These are phyloP conservation scores for Hymenoscyphus scutula DNA, from an alignment of 2,329 filamentous ascomycete species.

Conservation along the genomic window DNA sequence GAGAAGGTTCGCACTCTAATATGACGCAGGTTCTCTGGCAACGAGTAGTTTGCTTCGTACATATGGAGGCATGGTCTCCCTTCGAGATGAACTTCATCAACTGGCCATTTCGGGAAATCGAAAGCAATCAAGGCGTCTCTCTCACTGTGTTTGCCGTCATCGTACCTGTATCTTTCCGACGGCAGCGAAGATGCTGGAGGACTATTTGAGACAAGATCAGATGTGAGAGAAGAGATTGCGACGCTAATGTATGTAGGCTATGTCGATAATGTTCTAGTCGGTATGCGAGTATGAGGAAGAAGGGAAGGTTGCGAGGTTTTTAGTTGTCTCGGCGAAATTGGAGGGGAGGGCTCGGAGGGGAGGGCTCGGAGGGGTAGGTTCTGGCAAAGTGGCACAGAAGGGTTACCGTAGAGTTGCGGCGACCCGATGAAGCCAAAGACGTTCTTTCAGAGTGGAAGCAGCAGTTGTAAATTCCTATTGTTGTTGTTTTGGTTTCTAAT, in stretches of 20 bases:
- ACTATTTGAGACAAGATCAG: neutral
- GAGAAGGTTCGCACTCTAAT: too few relatives aligned
- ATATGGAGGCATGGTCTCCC: too few relatives aligned
- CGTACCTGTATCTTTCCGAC: neutral
- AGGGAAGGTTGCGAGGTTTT: conserved; percentile 2
- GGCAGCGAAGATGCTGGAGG: neutral
- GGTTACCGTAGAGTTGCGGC: too few relatives aligned
- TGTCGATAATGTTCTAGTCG: neutral
- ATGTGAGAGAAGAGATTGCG: neutral
- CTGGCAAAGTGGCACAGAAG: too few relatives aligned
- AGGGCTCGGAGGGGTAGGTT: too few relatives aligned
- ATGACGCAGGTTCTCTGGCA: too few relatives aligned
- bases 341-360: neutral
- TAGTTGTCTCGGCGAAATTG: neutral
- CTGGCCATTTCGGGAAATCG: neutral
- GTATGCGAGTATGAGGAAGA: neutral
- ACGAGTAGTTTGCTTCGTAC: too few relatives aligned
- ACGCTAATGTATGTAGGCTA: neutral
- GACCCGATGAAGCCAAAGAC: too few relatives aligned
- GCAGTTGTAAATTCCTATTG: too few relatives aligned
- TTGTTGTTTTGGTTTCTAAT: too few relatives aligned
- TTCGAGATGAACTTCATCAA: too few relatives aligned
- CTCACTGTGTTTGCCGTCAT: neutral
- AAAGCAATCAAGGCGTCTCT: neutral
- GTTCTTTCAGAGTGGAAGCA: too few relatives aligned